phyloP scores from a whole-genome alignment of 2,329 filamentous ascomycete genomes.

The Stachybotrys echinatus region DNA sequence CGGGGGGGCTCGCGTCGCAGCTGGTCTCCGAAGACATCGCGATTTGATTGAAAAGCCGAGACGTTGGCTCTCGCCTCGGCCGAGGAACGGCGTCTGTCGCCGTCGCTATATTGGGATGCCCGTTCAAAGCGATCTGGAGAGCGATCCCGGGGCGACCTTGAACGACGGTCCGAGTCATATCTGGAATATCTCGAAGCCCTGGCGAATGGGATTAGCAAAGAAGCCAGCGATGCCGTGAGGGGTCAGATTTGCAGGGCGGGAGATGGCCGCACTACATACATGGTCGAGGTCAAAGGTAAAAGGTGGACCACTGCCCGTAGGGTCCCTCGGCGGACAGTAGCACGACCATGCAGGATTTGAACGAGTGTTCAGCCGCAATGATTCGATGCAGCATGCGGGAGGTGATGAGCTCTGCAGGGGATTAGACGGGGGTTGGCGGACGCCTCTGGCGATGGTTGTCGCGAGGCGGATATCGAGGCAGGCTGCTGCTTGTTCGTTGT shows the following conservation, averaged over 20 bases:
- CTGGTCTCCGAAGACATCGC: conserved; percentile 53
- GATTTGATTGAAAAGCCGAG: conserved; percentile 54
- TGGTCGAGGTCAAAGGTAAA: background rate
- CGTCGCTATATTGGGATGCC: conserved; percentile 50
- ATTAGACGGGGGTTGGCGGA: too few relatives aligned
- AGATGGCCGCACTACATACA: background rate
- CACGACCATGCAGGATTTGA: background rate
- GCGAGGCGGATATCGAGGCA: too few relatives aligned
- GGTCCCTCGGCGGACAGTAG: background rate
- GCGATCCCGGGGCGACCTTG: conserved; percentile 62
- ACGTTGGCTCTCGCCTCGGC: conserved; percentile 51
- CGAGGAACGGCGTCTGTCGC: conserved; percentile 65
- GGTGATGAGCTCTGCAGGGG: too few relatives aligned
- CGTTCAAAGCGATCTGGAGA: conserved; percentile 63
- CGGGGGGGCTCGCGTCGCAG: conserved; percentile 67
- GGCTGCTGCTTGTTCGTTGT: too few relatives aligned
- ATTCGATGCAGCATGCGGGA: background rate
- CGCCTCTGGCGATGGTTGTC: too few relatives aligned
- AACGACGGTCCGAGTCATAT: conserved; percentile 59
- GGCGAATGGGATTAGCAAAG: conserved; percentile 9
- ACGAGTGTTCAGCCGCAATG: background rate
- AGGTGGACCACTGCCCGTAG: background rate
- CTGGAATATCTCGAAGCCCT: conserved; percentile 54
- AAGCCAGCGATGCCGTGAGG: background rate
- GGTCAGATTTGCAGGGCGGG: background rate